These are phyloP conservation scores for Citrullus mucosospermus DNA, from an alignment of 306 rosid genomes.

Conservation along the genomic window DNA sequence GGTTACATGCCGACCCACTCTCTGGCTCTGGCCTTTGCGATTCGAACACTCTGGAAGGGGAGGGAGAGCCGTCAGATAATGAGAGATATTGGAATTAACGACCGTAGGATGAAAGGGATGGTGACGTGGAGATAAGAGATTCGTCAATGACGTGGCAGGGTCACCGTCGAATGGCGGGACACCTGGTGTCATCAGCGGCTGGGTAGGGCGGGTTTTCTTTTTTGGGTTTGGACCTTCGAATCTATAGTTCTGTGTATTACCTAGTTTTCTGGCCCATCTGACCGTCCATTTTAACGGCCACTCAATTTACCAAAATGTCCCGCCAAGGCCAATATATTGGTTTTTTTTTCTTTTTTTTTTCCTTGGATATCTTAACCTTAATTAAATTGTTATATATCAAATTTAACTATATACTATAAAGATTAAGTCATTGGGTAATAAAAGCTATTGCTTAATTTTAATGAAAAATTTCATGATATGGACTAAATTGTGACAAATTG, in stretches of 20 bases:
- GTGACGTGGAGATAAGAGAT: slow-evolving; percentile 60
- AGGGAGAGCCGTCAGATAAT: slow-evolving; percentile 9
- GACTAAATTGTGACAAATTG: no score
- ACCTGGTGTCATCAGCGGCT: slow-evolving; percentile 1
- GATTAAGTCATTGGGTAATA: no score
- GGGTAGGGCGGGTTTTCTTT: slow-evolving; percentile 1
- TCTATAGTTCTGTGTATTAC: neutral
- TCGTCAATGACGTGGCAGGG: slow-evolving; percentile 12
- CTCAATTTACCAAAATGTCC: slow-evolving; percentile 1
- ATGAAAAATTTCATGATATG: no score
- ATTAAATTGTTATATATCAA: no score
- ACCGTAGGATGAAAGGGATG: neutral
- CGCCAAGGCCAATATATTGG: neutral
- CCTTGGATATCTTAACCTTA: no score
- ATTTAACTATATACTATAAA: no score
- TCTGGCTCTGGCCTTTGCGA: neutral
- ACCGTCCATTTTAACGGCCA: neutral
- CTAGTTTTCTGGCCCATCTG: neutral
- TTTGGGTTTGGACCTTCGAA: slow-evolving; percentile 1
- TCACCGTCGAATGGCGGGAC: neutral
- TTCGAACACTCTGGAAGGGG: slow-evolving; percentile 63
- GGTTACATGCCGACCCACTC: slow-evolving; percentile 38
- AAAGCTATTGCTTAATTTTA: no score
- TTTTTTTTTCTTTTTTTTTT: no score
- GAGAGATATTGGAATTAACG: neutral